Percentiles rank a stretch among this genome's conserved stretches.
Conservation (phyloP, 2,329 filamentous ascomycete species). For the Curvularia verruculosa region DNA sequence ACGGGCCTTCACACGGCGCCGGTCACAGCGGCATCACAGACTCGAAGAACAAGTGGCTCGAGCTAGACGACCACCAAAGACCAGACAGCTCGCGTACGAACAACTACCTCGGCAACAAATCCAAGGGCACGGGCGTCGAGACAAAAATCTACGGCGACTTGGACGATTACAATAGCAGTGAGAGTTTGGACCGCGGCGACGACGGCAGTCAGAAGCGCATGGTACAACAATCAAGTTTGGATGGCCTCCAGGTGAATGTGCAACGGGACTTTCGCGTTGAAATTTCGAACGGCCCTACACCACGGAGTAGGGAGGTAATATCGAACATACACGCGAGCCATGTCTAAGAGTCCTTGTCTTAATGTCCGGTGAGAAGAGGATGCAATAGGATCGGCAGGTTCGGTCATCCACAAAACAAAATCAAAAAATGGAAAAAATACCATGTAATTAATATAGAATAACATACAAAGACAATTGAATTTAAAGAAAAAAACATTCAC, state of each 20-base stretch:
- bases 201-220: slow-evolving; percentile 6
- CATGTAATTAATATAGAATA: no score
- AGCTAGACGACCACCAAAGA: slow-evolving; percentile 4
- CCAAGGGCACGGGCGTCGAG: not conserved
- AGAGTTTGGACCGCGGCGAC: not conserved
- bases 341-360: not conserved
- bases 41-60: slow-evolving; percentile 5
- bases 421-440: no score
- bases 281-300: not conserved
- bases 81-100: not conserved
- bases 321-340: not conserved
- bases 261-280: slow-evolving; percentile 11
- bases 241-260: slow-evolving; percentile 7
- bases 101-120: not conserved
- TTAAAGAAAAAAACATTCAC: not conserved
- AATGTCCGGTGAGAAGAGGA: not conserved
- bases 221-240: not conserved
- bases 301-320: not conserved
- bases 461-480: no score
- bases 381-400: not conserved
- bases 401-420: not conserved
- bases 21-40: not conserved
- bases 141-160: slow-evolving; percentile 12
- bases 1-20: not conserved
- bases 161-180: slow-evolving; percentile 2